Conservation (phyloP, 2,329 filamentous ascomycete species). For the Pseudogymnoascus sp. region DNA sequence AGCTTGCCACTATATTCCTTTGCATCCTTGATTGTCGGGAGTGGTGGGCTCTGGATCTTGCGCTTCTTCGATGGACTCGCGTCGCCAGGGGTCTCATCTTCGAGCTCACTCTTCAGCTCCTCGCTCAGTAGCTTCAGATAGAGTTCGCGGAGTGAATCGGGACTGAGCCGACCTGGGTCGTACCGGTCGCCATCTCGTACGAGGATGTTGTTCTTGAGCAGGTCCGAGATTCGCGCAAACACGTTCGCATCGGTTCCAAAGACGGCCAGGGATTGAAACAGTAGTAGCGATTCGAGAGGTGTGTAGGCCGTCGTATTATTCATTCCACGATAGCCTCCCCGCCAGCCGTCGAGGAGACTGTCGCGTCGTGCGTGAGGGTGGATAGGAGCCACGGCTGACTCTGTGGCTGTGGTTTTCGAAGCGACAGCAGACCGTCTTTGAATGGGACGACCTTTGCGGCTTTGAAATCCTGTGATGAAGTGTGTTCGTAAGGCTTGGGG, state of each 20-base stretch:
- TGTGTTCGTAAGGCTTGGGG: neutral
- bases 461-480: constrained; percentile 1
- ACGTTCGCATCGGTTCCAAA: constrained; percentile 57
- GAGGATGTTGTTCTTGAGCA: constrained; percentile 65
- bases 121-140: constrained; percentile 72
- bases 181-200: constrained; percentile 64
- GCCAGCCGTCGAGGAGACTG: constrained; percentile 48
- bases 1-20: constrained; percentile 58
- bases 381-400: constrained; percentile 43
- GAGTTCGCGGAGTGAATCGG: constrained; percentile 70
- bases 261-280: constrained; percentile 70
- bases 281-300: constrained; percentile 74
- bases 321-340: constrained; percentile 49
- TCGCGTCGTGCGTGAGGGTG: constrained; percentile 45
- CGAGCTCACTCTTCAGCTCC: constrained; percentile 51
- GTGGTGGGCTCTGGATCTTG: constrained; percentile 59
- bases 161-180: constrained; percentile 64
- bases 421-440: neutral
- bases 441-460: neutral
- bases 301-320: constrained; percentile 60
- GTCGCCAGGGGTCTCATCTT: constrained; percentile 36
- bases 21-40: constrained; percentile 59
- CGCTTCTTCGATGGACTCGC: constrained; percentile 60
- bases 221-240: constrained; percentile 66
- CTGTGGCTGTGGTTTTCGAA: neutral